Conservation (phyloP, 1,284 basidiomycete genomes). For the Sanghuangporus baumii region DNA sequence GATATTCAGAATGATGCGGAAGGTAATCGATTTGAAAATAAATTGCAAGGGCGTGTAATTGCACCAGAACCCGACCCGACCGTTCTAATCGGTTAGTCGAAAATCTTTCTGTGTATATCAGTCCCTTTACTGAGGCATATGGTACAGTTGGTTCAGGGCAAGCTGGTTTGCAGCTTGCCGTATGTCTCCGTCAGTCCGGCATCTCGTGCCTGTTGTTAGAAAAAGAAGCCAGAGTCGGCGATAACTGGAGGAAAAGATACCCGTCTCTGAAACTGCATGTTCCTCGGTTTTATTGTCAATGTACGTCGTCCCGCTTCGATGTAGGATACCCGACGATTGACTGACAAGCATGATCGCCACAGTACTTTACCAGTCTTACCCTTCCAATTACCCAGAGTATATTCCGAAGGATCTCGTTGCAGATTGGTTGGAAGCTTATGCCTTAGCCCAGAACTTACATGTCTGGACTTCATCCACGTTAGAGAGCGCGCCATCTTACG, state of each 20-base stretch:
- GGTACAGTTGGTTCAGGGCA: slow-evolving; percentile 47
- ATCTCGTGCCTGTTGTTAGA: slow-evolving; percentile 46
- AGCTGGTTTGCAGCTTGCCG: slow-evolving; percentile 44
- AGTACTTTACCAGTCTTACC: slow-evolving; percentile 38
- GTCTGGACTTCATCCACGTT: slow-evolving; percentile 18
- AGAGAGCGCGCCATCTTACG: slow-evolving; percentile 20
- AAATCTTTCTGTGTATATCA: neutral
- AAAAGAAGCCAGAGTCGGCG: slow-evolving; percentile 39
- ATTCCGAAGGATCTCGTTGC: slow-evolving; percentile 33
- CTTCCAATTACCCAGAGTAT: slow-evolving; percentile 31
- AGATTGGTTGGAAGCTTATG: slow-evolving; percentile 34
- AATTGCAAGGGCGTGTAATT: slow-evolving; percentile 18
- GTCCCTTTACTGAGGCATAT: neutral
- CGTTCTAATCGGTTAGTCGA: slow-evolving; percentile 26
- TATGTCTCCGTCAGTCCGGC: slow-evolving; percentile 45
- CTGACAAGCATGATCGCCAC: neutral
- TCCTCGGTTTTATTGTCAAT: slow-evolving; percentile 28
- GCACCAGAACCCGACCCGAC: slow-evolving; percentile 24
- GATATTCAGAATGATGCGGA: slow-evolving; percentile 17
- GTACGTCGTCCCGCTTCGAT: slow-evolving; percentile 23
- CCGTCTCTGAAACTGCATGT: slow-evolving; percentile 44
- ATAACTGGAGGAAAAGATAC: slow-evolving; percentile 50
- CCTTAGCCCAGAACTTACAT: slow-evolving; percentile 2
- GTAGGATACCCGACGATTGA: neutral
- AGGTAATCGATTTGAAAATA: slow-evolving; percentile 2